phyloP scores from a whole-genome alignment of 2,329 filamentous ascomycete genomes.

The Exophiala phaeomuriformis region DNA sequence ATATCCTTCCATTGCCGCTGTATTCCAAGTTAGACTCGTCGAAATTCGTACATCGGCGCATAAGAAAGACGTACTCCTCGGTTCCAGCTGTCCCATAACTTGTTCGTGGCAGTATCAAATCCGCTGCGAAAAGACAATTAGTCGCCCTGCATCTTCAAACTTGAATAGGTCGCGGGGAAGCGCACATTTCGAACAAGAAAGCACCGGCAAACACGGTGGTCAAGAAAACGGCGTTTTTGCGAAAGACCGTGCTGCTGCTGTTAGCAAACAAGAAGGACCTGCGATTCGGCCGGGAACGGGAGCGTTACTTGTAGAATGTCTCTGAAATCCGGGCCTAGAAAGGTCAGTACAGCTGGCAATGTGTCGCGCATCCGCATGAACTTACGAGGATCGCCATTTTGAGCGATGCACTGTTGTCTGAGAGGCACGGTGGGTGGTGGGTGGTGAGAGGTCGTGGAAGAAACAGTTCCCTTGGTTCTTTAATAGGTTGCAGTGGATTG shows the following conservation, averaged over 20 bases:
- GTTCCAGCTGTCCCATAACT: slow-evolving; percentile 83
- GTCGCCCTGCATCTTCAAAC: not conserved
- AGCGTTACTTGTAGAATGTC: not conserved
- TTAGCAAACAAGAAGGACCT: slow-evolving; percentile 1
- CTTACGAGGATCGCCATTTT: not conserved
- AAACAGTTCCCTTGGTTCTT: not conserved
- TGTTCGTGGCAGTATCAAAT: slow-evolving; percentile 73
- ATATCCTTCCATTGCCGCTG: slow-evolving; percentile 99
- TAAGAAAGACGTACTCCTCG: slow-evolving; percentile 63
- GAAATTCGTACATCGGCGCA: not conserved
- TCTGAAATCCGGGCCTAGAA: not conserved
- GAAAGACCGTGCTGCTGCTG: slow-evolving; percentile 64
- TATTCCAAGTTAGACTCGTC: slow-evolving; percentile 12
- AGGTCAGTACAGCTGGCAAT: not conserved
- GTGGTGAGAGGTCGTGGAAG: not conserved
- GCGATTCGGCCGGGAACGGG: not conserved
- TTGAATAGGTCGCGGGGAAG: slow-evolving; percentile 19
- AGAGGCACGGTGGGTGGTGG: not conserved
- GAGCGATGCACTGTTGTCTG: not conserved
- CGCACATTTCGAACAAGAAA: slow-evolving; percentile 92
- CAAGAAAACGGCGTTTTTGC: slow-evolving; percentile 82
- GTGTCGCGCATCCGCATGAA: too few species aligned
- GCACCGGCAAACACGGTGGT: slow-evolving; percentile 76
- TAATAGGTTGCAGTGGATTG: not conserved
- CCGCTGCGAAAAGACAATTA: slow-evolving; percentile 47